Base-by-base conservation (phyloP, 192 early-diverging fungal species). In the Martensiomyces pterosporus region DNA sequence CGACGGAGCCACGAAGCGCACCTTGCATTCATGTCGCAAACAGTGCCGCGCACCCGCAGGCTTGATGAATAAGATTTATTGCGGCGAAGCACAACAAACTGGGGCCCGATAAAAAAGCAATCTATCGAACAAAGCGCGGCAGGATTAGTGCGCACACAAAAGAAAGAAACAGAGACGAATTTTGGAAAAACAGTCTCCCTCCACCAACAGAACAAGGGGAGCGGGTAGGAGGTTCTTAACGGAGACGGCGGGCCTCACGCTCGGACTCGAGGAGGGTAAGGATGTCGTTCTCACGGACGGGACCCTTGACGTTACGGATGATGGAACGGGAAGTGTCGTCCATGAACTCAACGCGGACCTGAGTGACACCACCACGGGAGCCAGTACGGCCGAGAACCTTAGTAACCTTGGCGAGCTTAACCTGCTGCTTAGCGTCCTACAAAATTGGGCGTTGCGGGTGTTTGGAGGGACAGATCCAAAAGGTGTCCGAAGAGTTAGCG, bases 301-400 rank as follows among this genome's bases (percentile, higher is more conserved):
- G 96, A 49, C 96, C 96, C 86, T 95, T 96, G 64, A 99, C 96
- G 82, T 99, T 99, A 76, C 96, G 92, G 80, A 99, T 94, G 80
- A 99, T 96, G 75, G 90, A 87, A 52, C 96, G 96, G 80, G 78
- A 81, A 52, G 82, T 64, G 70, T 99, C 93, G 78, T 97, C 94
- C 78, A 97, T 85, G 79, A 99, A 93, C 78, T 97, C 96, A 67
- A 99, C 96, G 58, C 94, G 89, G 75, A 99, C 96, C 78, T 90
- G 96, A 67, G 96, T 99, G 75, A 99, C 96, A 80, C 94, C 94
- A 86, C 96, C 96, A 66, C 96, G 94, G 76, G 96, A 99, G 70
- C 96, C 96, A 65, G 96, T 99, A 64, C 96, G 90, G 78, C 96
- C 96, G 68, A 99, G 87, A 57, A 99, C 89, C 83, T 97, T 95